Evolutionary conservation across 2,329 filamentous ascomycete species (phyloP), one percentile per base, ranked within the genome.

Genomic region (Alternaria infectoria): DNA sequence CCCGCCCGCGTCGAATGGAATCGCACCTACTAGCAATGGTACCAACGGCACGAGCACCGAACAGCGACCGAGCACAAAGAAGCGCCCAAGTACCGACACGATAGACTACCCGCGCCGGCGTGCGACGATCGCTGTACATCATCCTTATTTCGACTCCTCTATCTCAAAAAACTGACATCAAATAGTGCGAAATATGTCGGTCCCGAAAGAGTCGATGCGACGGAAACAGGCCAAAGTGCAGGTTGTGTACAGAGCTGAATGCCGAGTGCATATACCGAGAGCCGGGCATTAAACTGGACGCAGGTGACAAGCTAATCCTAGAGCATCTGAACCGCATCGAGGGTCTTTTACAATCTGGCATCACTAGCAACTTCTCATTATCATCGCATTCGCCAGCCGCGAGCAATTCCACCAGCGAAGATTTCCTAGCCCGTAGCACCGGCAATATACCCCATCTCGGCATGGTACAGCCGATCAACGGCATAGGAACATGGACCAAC

Each of bases 241-340:
- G 93, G 79, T 88, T 96, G 36, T 96, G 92, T 81, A 89, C 90
- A 10, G 92, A 95, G 77, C 84, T 95, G 44, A 91, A 92, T 58
- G 92, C 91, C 47, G 91, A 95, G 67, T 96, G 92, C 79, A 86
- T 94, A 68, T 96, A 96, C 79, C 88, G 92, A 67, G 92, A 96
- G 77, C 92, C 92, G 7, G 92, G 92, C 3, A 92, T 95, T 83
- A 96, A 96, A 81, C 87, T 96, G 10, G 92, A 96, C 77, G 91
- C 92, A 36, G 92, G 92, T 68, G 92, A 95, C 83, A 95, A 94
- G 81, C 84, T 96, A 60, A 96, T 96, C 65, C 82, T 96, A 40
- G 92, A 95, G 76, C 90, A 91, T 59, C 84, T 96, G 36, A 88
- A 86, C 71, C 89, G 91, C 57, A 94, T 96, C 72, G 92, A 96